Base-by-base conservation (phyloP, 495 filamentous ascomycete genomes). In the Geoglossum glabrum region DNA sequence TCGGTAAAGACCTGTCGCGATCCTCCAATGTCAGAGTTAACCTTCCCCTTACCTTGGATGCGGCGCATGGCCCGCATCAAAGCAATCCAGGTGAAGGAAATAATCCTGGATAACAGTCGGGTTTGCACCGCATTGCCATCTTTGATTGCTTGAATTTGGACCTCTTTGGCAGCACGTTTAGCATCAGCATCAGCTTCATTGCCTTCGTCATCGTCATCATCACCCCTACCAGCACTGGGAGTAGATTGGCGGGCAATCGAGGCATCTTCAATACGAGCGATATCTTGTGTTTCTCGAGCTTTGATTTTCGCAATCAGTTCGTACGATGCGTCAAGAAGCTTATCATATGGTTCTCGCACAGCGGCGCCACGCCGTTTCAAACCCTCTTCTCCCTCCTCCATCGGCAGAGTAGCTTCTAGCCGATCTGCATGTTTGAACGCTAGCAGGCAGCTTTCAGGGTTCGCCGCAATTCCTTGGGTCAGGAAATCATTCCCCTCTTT, bases 21-120 rank as follows among this genome's bases (percentile, higher is more conserved):
- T 8, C 92, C 92, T 26, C 84, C 81, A 31, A 84, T 62, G 31
- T 79, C 75, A 30, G 78, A 77, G 30, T 79, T 78, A 9, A 73
- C 69, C 61, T 81, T 82, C 45, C 90, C 90, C 65, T 96, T 94
- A 54, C 92, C 92, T 67, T 96, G 88, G 31, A 98, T 77, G 47
- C 92, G 87, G 49, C 93, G 84, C 80, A 95, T 92, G 17, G 87
- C 82, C 50, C 92, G 83, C 74, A 95, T 93, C 38, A 95, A 73
- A 28, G 87, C 86, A 65, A 98, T 90, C 92, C 92, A 98, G 19
- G 83, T 83, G 65, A 86, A 90, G 0, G 93, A 89, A 51, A 97
- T 79, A 0, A 83, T 85, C 60, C 81, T 82, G 17, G 81, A 85
- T 17, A 96, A 71, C 9, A 84, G 69, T 21, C 80, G 77, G 27